Evolutionary conservation across 1,284 basidiomycete genomes (phyloP), one percentile per base, ranked within the genome.

Genomic region (Moesziomyces globuligerus): DNA sequence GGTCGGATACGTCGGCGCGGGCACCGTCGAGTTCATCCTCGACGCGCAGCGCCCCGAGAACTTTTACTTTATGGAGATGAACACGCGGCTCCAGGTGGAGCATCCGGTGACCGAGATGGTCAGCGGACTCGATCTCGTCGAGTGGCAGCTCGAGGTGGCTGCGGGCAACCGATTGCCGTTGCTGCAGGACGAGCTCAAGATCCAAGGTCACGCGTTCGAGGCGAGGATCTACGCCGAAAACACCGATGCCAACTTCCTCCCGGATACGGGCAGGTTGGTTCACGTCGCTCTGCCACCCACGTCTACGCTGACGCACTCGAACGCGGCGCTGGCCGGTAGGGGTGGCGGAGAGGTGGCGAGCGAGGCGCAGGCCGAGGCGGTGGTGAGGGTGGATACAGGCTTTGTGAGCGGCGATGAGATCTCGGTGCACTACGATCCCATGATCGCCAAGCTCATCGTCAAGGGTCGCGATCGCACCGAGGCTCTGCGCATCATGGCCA

Each of bases 171-270:
- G 89, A 0, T 86, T 97, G 20, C 91, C 93, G 7, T 85, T 94
- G 34, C 77, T 83, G 0, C 94, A 96, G 83, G 85, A 87, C 0
- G 85, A 89, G 32, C 89, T 97, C 51, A 90, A 90, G 18, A 89
- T 92, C 53, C 87, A 91, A 4, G 94, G 94, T 2, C 93, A 96
- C 75, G 91, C 94, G 0, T 96, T 96, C 74, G 94, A 96, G 84
- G 93, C 93, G 13, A 89, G 94, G n/a, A 94, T 97, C 73, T 97
- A 97, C 81, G 94, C 94, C 7, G 94, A 97, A 83, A 92, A 94
- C 75, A 70, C 77, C 3, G 56, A 67, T 23, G 66, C 66, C 13
- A 60, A 62, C 34, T 97, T 96, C 85, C 86, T 96, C 6, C 94
- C 94, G 1, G 94, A 96, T 79, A 93, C 92, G 18, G 94, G 94